phyloP scores from a whole-genome alignment of 169 alveolate species.

The Plasmodium gaboni region DNA sequence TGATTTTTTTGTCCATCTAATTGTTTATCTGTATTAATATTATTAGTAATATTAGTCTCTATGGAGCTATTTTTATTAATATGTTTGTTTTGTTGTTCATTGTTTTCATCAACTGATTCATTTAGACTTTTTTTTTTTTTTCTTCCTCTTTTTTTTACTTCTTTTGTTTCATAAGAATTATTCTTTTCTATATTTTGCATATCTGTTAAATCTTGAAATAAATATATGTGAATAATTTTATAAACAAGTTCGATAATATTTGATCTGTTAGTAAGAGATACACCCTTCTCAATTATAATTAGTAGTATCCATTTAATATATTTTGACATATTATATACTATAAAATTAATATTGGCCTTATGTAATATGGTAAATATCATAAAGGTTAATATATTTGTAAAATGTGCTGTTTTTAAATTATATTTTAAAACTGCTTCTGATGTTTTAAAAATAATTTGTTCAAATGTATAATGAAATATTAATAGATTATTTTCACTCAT shows the following conservation, averaged over 20 bases:
- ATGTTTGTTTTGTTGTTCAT: constrained; percentile 17
- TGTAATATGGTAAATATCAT: constrained; percentile 79
- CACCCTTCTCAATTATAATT: constrained; percentile 81
- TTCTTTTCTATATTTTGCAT: neutral
- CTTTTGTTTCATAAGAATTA: constrained; percentile 11
- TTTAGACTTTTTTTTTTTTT: constrained; percentile 12
- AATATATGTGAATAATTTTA: constrained; percentile 50
- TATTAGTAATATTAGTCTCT: constrained; percentile 2
- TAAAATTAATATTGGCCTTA: constrained; percentile 78
- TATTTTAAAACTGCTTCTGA: constrained; percentile 78
- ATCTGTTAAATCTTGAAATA: constrained; percentile 42
- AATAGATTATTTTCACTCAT: constrained; percentile 78
- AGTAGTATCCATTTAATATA: constrained; percentile 82
- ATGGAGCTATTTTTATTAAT: neutral
- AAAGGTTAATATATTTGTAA: constrained; percentile 78
- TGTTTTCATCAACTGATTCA: neutral
- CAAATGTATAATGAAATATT: constrained; percentile 80
- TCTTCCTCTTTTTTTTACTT: constrained; percentile 59
- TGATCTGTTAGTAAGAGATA: constrained; percentile 40
- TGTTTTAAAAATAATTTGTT: constrained; percentile 79
- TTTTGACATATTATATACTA: constrained; percentile 73
- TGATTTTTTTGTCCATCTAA: neutral
- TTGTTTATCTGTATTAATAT: constrained; percentile 6
- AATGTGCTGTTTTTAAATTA: constrained; percentile 72
- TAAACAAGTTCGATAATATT: constrained; percentile 34